Base-by-base conservation (phyloP, 2,329 filamentous ascomycete species). In the Ophiostoma sp. region DNA sequence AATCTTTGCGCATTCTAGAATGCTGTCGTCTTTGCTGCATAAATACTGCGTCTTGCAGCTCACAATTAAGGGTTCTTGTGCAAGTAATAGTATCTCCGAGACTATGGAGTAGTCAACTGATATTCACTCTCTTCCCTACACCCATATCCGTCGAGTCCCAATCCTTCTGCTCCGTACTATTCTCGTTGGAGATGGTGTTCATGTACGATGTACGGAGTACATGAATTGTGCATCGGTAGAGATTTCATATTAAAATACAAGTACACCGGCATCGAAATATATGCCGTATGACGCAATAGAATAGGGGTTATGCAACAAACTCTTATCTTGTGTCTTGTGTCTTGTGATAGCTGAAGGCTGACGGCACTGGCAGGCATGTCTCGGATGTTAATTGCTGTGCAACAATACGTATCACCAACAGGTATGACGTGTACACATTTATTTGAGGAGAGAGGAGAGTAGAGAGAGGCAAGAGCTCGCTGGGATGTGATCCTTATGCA, bases 341-440 rank as follows among this genome's bases (percentile, higher is more conserved):
- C 2, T 10, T 54, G 20, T 13, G 4, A 41, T 41, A 3, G 10
- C 10, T 15, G 39, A 13, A 41, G 17, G 13, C 36, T 13, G 36
- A 39, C 7, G 44, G 17, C 44, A n/a, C 6, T 48, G 52, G 52
- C 52, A 57, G 52, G 15, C 35, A 31, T 36, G 20, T 27, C 60
- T 52, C 39, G 68, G 39, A 65, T 64, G 52, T 41, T 62, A 20
- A 44, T 44, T 62, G 52, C 31, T 57, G 31, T 48, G 39, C 57
- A 52, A 27, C n/a, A 17, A 15, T 31, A 31, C 27, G 52, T 57
- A 57, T 31, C 17, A 57, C 44, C 52, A 57, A 11, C n/a, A 48
- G 52, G 52, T 69, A 31, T 62, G 57, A 33, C 57, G 57, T 62
- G 57, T 35, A 33, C 31, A 35, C 54, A 27, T 17, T 44, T 31